Evolutionary conservation across 2,329 filamentous ascomycete genomes (phyloP).

Genomic region (Hysterium pulicare): DNA sequence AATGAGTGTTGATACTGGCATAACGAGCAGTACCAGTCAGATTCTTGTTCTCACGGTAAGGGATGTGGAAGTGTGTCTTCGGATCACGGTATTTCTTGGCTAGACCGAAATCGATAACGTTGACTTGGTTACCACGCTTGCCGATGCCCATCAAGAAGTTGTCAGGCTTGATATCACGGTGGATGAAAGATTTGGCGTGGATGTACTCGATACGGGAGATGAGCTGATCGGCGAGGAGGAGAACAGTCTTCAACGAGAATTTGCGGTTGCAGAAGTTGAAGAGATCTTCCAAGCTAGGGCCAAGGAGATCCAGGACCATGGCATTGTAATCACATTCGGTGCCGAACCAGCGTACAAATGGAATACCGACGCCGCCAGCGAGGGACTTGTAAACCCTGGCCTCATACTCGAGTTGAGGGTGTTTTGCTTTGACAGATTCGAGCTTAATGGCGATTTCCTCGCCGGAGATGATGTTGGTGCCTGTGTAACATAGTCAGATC

Average conservation of each 20-base stretch:
- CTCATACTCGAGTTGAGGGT: constrained; percentile 98
- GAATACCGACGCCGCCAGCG: constrained; percentile 94
- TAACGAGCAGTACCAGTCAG: constrained; percentile 97
- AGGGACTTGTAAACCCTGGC: constrained; percentile 87
- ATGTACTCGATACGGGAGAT: constrained; percentile 99
- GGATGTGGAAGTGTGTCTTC: constrained; percentile 99
- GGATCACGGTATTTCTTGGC: constrained; percentile 99
- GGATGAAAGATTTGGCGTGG: constrained; percentile 98
- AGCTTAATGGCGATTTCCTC: constrained; percentile 99
- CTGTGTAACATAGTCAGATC: constrained; percentile 40
- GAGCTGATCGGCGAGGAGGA: constrained; percentile 93
- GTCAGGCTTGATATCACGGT: constrained; percentile 99
- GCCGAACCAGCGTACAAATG: constrained; percentile 98
- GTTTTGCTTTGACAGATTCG: constrained; percentile 98
- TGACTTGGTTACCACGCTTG: constrained; percentile 98
- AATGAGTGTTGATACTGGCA: constrained; percentile 96
- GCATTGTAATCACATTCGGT: constrained; percentile 99
- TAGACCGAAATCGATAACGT: constrained; percentile 97
- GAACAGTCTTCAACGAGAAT: constrained; percentile 97
- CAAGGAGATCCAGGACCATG: constrained; percentile 97
- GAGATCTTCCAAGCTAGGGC: constrained; percentile 91
- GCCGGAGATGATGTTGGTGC: constrained; percentile 98
- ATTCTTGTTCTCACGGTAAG: constrained; percentile 99
- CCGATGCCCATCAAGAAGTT: constrained; percentile 99
- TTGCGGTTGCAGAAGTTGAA: constrained; percentile 99